These are phyloP conservation scores for Sclerotinia spermophila DNA, from an alignment of 2,329 filamentous ascomycete species.

Conservation along the genomic window DNA sequence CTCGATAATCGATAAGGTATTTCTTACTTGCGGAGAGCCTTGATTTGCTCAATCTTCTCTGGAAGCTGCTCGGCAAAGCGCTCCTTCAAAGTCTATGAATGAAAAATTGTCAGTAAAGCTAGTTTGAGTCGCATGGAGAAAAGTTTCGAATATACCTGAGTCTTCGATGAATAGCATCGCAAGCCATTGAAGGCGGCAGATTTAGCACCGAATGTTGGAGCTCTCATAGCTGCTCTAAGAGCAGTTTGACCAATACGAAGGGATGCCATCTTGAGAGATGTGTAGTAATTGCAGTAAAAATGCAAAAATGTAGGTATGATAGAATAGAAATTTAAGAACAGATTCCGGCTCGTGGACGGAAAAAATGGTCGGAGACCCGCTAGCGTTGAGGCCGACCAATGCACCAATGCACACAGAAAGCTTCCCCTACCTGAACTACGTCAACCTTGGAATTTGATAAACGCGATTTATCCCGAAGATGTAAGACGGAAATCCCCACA, in stretches of 20 bases:
- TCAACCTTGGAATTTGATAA: slow-evolving; percentile 1
- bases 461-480: slow-evolving; percentile 11
- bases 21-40: slow-evolving; percentile 89
- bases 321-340: slow-evolving; percentile 35
- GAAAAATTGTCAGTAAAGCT: slow-evolving; percentile 20
- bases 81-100: slow-evolving; percentile 83
- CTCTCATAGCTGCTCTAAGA: slow-evolving; percentile 71
- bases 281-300: slow-evolving; percentile 23
- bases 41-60: slow-evolving; percentile 98
- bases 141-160: slow-evolving; percentile 58
- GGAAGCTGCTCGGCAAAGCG: slow-evolving; percentile 95
- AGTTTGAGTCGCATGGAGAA: slow-evolving; percentile 31
- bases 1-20: background rate
- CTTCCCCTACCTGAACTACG: background rate
- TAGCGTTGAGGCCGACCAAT: slow-evolving; percentile 16
- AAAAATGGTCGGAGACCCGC: slow-evolving; percentile 15
- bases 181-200: slow-evolving; percentile 74
- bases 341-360: slow-evolving; percentile 10
- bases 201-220: slow-evolving; percentile 65
- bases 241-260: slow-evolving; percentile 77
- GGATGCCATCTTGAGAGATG: slow-evolving; percentile 66
- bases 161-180: slow-evolving; percentile 91
- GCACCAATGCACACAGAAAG: background rate
- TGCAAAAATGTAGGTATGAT: slow-evolving; percentile 30
- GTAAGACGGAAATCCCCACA: slow-evolving; percentile 16